These are phyloP conservation scores for Colletotrichum sojae DNA, from an alignment of 2,329 filamentous ascomycete species.

Conservation along the genomic window DNA sequence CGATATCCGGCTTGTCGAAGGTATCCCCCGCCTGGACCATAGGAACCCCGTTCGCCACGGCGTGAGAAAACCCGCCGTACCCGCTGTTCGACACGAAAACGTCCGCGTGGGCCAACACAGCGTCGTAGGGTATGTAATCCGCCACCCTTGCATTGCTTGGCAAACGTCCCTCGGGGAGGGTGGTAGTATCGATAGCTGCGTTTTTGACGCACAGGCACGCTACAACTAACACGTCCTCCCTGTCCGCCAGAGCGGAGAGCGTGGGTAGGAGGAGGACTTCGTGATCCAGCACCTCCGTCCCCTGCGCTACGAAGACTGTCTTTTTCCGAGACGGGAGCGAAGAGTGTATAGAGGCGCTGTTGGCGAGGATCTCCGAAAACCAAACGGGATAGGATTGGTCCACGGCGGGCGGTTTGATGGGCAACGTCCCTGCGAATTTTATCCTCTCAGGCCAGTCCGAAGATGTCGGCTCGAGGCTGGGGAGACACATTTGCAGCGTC, in stretches of 20 bases:
- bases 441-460: slow-evolving; percentile 54
- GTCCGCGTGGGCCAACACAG: slow-evolving; percentile 58
- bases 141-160: slow-evolving; percentile 59
- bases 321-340: slow-evolving; percentile 47
- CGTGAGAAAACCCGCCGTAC: slow-evolving; percentile 63
- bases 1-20: slow-evolving; percentile 53
- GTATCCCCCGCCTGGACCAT: slow-evolving; percentile 60
- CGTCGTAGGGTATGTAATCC: slow-evolving; percentile 65
- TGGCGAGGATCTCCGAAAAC: slow-evolving; percentile 58
- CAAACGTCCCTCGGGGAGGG: slow-evolving; percentile 46
- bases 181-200: not conserved
- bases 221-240: slow-evolving; percentile 54
- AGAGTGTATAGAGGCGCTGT: slow-evolving; percentile 2
- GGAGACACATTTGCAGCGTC: slow-evolving; percentile 50
- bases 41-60: slow-evolving; percentile 60
- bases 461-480: slow-evolving; percentile 55
- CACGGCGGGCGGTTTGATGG: slow-evolving; percentile 48
- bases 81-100: slow-evolving; percentile 65
- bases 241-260: slow-evolving; percentile 55
- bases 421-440: slow-evolving; percentile 59
- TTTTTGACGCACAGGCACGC: slow-evolving; percentile 35
- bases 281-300: slow-evolving; percentile 58
- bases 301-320: slow-evolving; percentile 63
- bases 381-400: slow-evolving; percentile 55
- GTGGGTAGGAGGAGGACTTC: slow-evolving; percentile 61